Evolutionary conservation across 495 filamentous ascomycete species (phyloP).

Genomic region (Amniculicola lignicola): DNA sequence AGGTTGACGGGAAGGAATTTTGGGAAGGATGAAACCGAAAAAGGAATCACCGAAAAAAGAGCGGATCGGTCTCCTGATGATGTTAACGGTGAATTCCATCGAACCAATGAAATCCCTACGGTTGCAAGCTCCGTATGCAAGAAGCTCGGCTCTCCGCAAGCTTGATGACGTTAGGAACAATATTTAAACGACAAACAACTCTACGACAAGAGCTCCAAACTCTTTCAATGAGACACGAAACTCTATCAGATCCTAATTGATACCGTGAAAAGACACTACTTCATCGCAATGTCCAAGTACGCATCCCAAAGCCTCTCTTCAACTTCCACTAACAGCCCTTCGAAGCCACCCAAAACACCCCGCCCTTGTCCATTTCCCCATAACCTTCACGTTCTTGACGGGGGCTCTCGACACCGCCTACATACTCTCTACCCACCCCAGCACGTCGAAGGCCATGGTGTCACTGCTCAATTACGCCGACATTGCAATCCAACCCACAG

Average conservation of each 20-base stretch:
- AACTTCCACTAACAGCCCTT: neutral
- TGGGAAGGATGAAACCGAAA: too few species aligned
- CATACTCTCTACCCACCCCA: slow-evolving; percentile 12
- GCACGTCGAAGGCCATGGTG: slow-evolving; percentile 14
- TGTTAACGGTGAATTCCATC: too few species aligned
- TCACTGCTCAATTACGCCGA: slow-evolving; percentile 17
- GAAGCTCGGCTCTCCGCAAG: too few species aligned
- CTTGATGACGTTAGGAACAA: too few species aligned
- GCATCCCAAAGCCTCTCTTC: neutral
- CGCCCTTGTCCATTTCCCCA: slow-evolving; percentile 40
- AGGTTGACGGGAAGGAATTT: too few species aligned
- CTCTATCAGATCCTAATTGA: too few species aligned
- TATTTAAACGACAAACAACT: too few species aligned
- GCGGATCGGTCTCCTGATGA: too few species aligned
- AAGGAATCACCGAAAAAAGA: too few species aligned
- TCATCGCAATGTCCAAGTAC: neutral
- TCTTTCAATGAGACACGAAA: too few species aligned
- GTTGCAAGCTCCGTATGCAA: too few species aligned
- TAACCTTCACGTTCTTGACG: slow-evolving; percentile 38
- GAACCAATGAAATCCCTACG: too few species aligned
- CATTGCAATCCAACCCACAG: slow-evolving; percentile 7
- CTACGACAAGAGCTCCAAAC: neutral
- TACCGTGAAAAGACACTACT: neutral
- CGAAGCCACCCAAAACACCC: slow-evolving; percentile 39
- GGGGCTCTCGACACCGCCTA: slow-evolving; percentile 37